Conservation (phyloP, 768 basidiomycete genomes). For the Hericium rajendrae region DNA sequence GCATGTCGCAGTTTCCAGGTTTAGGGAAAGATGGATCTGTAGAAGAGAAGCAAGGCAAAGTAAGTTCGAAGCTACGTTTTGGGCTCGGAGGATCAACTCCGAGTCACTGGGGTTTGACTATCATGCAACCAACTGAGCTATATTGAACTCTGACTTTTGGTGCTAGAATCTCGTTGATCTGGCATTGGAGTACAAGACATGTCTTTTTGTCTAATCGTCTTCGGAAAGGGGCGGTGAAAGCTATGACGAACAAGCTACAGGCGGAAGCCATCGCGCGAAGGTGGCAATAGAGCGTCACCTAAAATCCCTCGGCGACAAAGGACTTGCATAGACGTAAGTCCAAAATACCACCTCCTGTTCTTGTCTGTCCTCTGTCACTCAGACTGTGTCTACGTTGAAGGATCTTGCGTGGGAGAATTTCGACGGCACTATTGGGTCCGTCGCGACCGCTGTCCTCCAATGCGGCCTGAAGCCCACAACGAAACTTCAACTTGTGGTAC, state of each 20-base stretch:
- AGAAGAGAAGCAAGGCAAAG: not conserved
- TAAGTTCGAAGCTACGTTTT: not conserved
- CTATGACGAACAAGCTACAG: constrained; percentile 21
- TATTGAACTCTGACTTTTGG: too few relatives aligned
- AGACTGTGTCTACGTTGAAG: constrained; percentile 16
- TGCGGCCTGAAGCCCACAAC: constrained; percentile 25
- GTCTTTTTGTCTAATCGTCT: constrained; percentile 28
- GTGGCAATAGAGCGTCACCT: not conserved
- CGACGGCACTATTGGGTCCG: constrained; percentile 26
- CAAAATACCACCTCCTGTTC: not conserved
- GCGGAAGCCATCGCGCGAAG: not conserved
- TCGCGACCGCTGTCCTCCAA: constrained; percentile 26
- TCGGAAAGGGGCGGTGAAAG: constrained; percentile 29
- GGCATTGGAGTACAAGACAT: constrained; percentile 27
- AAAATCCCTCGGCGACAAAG: not conserved
- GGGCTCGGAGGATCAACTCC: too few relatives aligned
- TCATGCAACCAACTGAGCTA: too few relatives aligned
- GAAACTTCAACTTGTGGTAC: constrained; percentile 26
- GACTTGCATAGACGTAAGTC: not conserved
- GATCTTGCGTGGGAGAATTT: constrained; percentile 35
- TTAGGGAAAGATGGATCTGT: not conserved
- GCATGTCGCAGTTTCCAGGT: not conserved
- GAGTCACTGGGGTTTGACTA: too few relatives aligned
- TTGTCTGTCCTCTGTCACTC: not conserved
- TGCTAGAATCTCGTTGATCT: constrained; percentile 17